A percentile compares a stretch with the other conserved stretches of the same genome.
Conservation (phyloP, 2,329 filamentous ascomycete genomes). For the Fusarium fracticaudum region DNA sequence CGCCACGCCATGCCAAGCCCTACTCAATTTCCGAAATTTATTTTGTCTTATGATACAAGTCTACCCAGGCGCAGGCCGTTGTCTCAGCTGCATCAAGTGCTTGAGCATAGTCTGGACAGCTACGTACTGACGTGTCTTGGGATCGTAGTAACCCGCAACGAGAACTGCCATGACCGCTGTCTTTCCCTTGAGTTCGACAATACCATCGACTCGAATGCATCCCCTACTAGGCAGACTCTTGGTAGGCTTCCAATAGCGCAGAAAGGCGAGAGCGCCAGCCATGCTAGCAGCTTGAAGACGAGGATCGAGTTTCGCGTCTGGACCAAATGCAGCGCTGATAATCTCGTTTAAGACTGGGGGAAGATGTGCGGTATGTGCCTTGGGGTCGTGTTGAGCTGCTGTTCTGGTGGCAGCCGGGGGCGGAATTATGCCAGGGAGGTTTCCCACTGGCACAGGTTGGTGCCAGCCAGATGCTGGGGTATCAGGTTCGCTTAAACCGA, state of each 20-base stretch:
- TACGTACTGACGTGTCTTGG: slow-evolving; percentile 59
- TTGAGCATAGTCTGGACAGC: slow-evolving; percentile 54
- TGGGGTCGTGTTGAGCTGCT: slow-evolving; percentile 37
- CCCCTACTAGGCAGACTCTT: slow-evolving; percentile 59
- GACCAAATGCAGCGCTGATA: slow-evolving; percentile 40
- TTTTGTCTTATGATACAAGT: not conserved
- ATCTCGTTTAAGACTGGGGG: slow-evolving; percentile 41
- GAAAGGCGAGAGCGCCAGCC: slow-evolving; percentile 49
- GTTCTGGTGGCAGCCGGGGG: slow-evolving; percentile 37
- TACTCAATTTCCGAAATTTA: not conserved
- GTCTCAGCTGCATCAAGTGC: slow-evolving; percentile 55
- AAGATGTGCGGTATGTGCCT: slow-evolving; percentile 36
- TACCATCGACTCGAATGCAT: slow-evolving; percentile 61
- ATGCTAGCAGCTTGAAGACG: slow-evolving; percentile 47
- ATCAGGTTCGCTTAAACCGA: slow-evolving; percentile 53
- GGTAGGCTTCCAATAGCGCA: slow-evolving; percentile 58
- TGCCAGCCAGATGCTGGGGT: slow-evolving; percentile 47
- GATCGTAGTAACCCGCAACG: slow-evolving; percentile 64
- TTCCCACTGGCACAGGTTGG: slow-evolving; percentile 39
- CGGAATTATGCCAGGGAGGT: slow-evolving; percentile 33
- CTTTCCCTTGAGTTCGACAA: slow-evolving; percentile 62
- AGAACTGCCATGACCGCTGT: slow-evolving; percentile 60
- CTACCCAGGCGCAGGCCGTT: slow-evolving; percentile 47
- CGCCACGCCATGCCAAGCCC: slow-evolving; percentile 41
- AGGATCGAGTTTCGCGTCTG: slow-evolving; percentile 48